Evolutionary conservation across 2,329 filamentous ascomycete genomes (phyloP), one percentile per base, ranked within the genome.

Genomic region (Ophiostoma ulmi): DNA sequence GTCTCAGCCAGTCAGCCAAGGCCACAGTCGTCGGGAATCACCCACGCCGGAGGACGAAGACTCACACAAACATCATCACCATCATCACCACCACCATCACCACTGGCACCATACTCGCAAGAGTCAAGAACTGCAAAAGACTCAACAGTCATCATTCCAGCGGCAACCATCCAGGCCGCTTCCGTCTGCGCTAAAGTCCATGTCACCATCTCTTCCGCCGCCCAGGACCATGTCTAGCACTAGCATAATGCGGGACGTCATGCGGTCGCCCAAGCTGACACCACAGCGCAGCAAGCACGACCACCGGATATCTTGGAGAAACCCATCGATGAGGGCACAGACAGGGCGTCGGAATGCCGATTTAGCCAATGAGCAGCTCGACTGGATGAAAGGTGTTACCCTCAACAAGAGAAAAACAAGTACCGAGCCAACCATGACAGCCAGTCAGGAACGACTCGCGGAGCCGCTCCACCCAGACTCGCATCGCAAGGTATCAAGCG

Each of bases 321-420:
- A 85, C 3, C 84, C 84, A 2, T 86, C 86, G 1, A 88, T 88
- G 86, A 88, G 86, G 75, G 84, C 84, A 70, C 80, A 81, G 31
- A 76, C 79, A 20, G 64, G 70, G 3, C 41, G 69, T 3, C 83
- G 80, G 68, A 76, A 80, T 22, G 70, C 78, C 36, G 83, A 87
- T 71, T 80, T 82, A 52, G 85, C 81, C 70, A 81, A 85, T 66
- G 83, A 85, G 31, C 87, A 90, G 73, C 87, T 90, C 70, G 87
- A 86, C 17, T 90, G 88, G 88, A 90, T 90, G 86, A 89, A 87
- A 75, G 88, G 88, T 5, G 88, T 90, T 72, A 88, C 85, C 41
- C 87, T 89, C 81, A 87, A 83, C 67, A 87, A 85, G 77, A 81
- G 83, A 70, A 87, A 85, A 74, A 77, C 80, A 1, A 80, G 80